These are phyloP conservation scores for Acanthamoeba rhysodes DNA, from an alignment of 208 protist species.

Conservation along the genomic window DNA sequence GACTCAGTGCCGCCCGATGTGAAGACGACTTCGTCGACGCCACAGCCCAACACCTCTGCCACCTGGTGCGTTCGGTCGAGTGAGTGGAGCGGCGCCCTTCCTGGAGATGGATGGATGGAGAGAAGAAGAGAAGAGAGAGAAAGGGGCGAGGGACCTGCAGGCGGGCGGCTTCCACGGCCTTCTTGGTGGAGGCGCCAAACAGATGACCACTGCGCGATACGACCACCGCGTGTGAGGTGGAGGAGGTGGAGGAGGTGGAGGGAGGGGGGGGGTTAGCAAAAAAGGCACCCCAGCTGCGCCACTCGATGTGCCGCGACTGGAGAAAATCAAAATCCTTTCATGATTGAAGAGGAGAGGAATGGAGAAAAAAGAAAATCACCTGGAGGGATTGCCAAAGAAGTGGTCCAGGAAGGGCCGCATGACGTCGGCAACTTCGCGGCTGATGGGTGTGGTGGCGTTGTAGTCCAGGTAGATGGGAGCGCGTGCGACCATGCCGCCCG, in stretches of 20 bases:
- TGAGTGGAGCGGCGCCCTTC: too few species aligned
- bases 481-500: not conserved
- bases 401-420: constrained; percentile 64
- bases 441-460: constrained; percentile 95
- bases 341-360: too few species aligned
- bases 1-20: constrained; percentile 95
- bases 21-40: constrained; percentile 93
- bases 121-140: not conserved
- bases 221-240: not conserved
- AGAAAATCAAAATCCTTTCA: too few species aligned
- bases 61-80: not conserved
- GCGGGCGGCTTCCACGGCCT: constrained; percentile 91
- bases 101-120: not conserved
- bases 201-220: constrained; percentile 87
- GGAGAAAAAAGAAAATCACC: too few species aligned
- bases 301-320: too few species aligned
- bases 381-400: constrained; percentile 72
- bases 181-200: constrained; percentile 93
- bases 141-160: constrained; percentile 61
- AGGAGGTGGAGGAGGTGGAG: not conserved
- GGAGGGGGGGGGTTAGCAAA: too few species aligned
- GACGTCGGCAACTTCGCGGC: constrained; percentile 87
- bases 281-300: too few species aligned
- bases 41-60: constrained; percentile 66
- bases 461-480: constrained; percentile 95